Conservation (phyloP, 352 stramenopile genomes). For the Pythium plurisporium region DNA sequence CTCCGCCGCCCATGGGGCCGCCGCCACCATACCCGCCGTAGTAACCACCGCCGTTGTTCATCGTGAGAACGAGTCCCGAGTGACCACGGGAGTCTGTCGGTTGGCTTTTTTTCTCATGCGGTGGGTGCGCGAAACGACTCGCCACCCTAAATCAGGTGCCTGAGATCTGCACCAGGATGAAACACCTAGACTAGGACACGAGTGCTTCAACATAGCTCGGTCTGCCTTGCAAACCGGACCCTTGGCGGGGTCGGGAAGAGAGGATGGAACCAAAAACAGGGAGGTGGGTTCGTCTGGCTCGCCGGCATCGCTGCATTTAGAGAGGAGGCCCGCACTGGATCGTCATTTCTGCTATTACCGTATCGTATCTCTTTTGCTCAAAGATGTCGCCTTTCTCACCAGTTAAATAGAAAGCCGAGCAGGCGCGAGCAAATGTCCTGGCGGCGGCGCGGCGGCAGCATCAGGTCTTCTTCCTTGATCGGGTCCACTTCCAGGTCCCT, state of each 20-base stretch:
- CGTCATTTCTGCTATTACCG: no score
- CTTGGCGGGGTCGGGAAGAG: no score
- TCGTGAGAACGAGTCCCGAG: neutral
- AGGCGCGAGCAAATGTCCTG: constrained; percentile 80
- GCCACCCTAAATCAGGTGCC: constrained; percentile 5
- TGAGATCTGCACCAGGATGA: neutral
- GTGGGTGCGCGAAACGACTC: constrained; percentile 12
- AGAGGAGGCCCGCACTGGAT: no score
- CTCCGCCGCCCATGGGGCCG: neutral
- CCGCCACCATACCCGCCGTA: neutral
- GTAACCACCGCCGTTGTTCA: neutral
- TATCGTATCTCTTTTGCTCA: no score
- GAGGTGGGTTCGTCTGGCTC: no score
- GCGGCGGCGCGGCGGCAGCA: constrained; percentile 66
- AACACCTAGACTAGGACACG: constrained; percentile 2
- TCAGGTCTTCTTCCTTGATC: constrained; percentile 67
- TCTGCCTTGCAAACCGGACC: no score
- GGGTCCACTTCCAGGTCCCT: constrained; percentile 73
- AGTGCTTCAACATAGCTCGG: no score
- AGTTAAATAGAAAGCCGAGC: constrained; percentile 84
- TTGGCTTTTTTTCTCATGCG: neutral
- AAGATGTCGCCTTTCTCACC: no score
- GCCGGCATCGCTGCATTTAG: no score
- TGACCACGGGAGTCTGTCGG: neutral
- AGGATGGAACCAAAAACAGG: no score